Evolutionary conservation across 1,284 basidiomycete species (phyloP).

Genomic region (Serendipita sp.): DNA sequence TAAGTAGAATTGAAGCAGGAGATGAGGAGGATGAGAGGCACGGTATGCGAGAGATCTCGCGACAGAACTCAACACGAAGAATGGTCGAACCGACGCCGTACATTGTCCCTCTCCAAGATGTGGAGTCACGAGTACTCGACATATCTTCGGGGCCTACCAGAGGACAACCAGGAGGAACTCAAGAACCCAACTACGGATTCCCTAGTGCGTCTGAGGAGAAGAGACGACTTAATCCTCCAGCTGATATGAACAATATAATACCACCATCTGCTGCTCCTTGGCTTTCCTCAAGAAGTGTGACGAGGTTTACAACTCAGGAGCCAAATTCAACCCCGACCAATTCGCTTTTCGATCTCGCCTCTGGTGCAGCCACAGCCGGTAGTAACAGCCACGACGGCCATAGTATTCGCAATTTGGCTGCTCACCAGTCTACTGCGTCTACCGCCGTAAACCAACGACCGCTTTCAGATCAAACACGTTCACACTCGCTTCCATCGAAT

Average conservation of each 20-base stretch:
- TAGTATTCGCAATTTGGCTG: no score
- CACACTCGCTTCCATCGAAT: neutral
- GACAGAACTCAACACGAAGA: neutral
- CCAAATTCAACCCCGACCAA: neutral
- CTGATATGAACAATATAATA: neutral
- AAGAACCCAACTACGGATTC: neutral
- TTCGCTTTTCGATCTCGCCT: neutral
- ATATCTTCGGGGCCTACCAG: neutral
- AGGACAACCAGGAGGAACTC: neutral
- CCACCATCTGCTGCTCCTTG: neutral
- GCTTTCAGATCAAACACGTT: neutral
- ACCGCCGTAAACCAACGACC: neutral
- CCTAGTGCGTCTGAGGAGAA: neutral
- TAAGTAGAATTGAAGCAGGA: neutral
- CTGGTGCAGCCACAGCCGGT: neutral
- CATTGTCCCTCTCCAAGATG: neutral
- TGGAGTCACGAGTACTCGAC: neutral
- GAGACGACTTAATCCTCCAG: conserved; percentile 1
- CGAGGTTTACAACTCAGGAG: neutral
- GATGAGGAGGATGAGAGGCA: neutral
- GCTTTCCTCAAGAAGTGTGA: neutral
- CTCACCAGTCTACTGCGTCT: neutral
- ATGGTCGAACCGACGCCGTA: neutral
- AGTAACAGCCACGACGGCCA: neutral
- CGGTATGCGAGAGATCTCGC: neutral